Evolutionary conservation across 1,139 yeast genomes (phyloP), one percentile per base, ranked within the genome.

Genomic region (Candida sanyaensis): DNA sequence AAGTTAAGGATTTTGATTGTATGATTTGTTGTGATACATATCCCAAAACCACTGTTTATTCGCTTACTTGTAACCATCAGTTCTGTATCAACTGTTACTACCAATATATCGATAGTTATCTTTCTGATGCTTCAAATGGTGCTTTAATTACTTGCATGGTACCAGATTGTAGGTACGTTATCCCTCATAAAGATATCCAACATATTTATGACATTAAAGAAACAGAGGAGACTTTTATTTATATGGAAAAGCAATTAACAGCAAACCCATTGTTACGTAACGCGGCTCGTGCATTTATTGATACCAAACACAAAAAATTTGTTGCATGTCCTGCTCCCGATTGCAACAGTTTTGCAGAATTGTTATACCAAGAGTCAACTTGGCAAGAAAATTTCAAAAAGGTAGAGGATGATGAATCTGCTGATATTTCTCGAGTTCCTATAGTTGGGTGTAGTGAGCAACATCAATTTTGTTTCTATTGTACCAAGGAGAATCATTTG

Each of bases 261-360:
- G 43, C 39, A 17, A 54, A 55, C 37, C 54, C 50, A 10, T 62
- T 66, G 30, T 53, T 67, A 28, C 55, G 55, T 9, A 52, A 64
- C 8, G 59, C 65, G 29, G 75, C 84, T 3, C 80, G 77, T 50
- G 65, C 71, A 12, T 83, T 74, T 55, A 80, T 89, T 21, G 81
- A 80, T 39, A 55, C 65, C 1, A 75, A 78, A 48, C 77, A 77
- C 50, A 73, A 73, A 37, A 71, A 69, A 36, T 77, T 76, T 56
- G 79, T 78, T 55, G 86, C 93, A 87, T 93, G 99, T 64, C 97
- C 97, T 0, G 86, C 88, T 1, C 87, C 96, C 0, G 96, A 88
- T 59, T 93, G 99, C 64, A 73, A 75, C 36, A 54, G 59, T 29
- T 52, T 89, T 30, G 73, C 88, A 11, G 83, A 83, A 24, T 36